Base-by-base conservation (phyloP, 768 basidiomycete genomes). In the Trametes sanguinea region DNA sequence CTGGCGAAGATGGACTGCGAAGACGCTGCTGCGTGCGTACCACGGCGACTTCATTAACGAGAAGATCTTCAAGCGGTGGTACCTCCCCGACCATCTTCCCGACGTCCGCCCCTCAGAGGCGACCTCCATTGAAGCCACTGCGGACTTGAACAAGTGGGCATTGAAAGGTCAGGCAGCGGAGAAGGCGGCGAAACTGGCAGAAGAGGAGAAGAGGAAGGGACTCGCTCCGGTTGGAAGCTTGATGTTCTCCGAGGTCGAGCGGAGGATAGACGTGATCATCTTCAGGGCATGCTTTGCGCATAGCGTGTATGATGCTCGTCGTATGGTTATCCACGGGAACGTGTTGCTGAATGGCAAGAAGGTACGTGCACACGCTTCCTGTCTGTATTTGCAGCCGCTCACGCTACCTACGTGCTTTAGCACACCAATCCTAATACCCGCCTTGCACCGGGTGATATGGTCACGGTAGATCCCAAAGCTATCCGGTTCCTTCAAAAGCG, bases 221-320 rank as follows among this genome's bases (percentile, higher is more conserved):
- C 82, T 92, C 67, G 89, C 94, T 16, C 97, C 97, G 5, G 90
- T 98, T 14, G 94, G 92, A 52, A 94, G 92, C 73, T 83, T 99
- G 83, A 95, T 98, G 92, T 92, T 95, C 73, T 74, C 85, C 0
- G 94, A 98, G 75, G 83, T 98, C n/a, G 97, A 99, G 80, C 82
- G 95, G 71, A 75, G 97, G 74, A 83, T 99, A 73, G 97, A 99
- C 70, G 88, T 94, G 47, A 85, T 98, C 72, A 76, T 98, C 52
- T 98, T 98, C 76, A 80, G 95, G 51, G 84, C 85, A 58, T 96
- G 95, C 72, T 88, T 98, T 67, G 89, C 88, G 32, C 83, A 86
- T 63, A 94, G 91, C 70, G 89, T 95, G 50, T 97, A 95, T 74
- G 89, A 94, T 67, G 97, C 97, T 3, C 80, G 94, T 67, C 77